Percentiles rank a stretch among this genome's conserved stretches.
These are phyloP conservation scores for Globisporangium apiculatum DNA, from an alignment of 352 stramenopile species.

Conservation along the genomic window DNA sequence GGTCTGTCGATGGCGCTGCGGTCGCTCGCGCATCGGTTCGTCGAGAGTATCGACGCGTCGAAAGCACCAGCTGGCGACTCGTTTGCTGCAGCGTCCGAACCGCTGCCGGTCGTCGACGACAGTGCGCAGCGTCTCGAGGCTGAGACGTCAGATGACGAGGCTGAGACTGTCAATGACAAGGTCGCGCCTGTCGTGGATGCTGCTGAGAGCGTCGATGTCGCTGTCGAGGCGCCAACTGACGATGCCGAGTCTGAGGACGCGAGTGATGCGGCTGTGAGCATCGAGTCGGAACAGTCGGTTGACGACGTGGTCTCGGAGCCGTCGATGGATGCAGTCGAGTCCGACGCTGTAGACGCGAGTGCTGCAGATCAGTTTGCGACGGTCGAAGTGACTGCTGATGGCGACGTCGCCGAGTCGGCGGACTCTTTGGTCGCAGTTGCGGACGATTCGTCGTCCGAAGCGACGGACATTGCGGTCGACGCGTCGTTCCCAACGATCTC, in stretches of 20 bases:
- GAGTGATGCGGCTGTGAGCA: background rate
- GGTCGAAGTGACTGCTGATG: conserved; percentile 1
- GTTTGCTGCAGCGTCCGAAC: background rate
- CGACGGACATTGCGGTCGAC: background rate
- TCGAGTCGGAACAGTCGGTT: background rate
- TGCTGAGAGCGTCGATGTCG: background rate
- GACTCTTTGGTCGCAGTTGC: background rate
- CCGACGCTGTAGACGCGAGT: background rate
- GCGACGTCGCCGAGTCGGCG: background rate
- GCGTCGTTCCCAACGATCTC: too few relatives aligned
- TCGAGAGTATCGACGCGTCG: conserved; percentile 7
- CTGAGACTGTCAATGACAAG: background rate
- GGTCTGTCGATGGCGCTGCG: conserved; percentile 14
- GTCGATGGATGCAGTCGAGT: background rate
- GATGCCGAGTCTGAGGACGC: background rate
- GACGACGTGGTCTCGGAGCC: background rate
- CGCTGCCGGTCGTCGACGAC: background rate
- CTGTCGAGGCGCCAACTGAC: background rate
- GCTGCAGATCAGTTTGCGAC: background rate
- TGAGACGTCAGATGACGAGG: too few relatives aligned
- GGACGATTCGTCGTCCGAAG: background rate
- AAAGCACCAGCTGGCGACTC: background rate
- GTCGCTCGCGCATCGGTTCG: conserved; percentile 9
- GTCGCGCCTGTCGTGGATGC: background rate
- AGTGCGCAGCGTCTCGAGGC: background rate